Percentiles rank a stretch among this genome's conserved stretches.
These are phyloP conservation scores for Helicocarpus griseus DNA, from an alignment of 2,329 filamentous ascomycete species.

Conservation along the genomic window DNA sequence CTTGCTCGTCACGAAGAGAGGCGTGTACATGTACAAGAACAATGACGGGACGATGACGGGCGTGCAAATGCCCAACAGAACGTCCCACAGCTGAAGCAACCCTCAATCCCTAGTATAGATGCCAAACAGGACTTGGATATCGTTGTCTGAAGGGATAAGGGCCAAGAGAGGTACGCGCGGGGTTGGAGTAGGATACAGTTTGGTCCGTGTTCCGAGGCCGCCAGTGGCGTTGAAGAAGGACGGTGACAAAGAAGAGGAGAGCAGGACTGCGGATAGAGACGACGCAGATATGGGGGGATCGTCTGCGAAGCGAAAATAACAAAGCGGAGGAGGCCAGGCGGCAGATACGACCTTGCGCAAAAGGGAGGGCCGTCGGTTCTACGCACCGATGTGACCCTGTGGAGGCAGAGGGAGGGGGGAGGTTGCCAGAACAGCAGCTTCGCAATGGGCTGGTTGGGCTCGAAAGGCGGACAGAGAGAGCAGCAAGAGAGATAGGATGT, in stretches of 20 bases:
- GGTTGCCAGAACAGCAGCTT: background rate
- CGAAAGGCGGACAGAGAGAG: background rate
- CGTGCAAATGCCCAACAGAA: background rate
- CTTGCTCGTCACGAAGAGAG: background rate
- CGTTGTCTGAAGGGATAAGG: background rate
- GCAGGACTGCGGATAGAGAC: background rate
- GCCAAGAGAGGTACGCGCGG: background rate
- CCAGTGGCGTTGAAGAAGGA: background rate
- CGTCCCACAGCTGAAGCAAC: background rate
- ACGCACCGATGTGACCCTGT: conserved; percentile 13
- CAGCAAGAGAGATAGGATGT: background rate
- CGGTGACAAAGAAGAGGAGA: background rate
- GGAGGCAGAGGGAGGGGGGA: conserved; percentile 6
- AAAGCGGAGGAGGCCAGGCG: conserved; percentile 3
- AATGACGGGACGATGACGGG: background rate
- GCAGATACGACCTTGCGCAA: conserved; percentile 12
- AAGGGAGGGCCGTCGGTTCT: conserved; percentile 6
- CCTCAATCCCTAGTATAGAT: background rate
- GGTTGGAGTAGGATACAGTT: background rate
- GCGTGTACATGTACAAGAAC: background rate
- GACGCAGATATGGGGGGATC: background rate
- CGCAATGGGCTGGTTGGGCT: background rate
- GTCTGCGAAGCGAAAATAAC: background rate
- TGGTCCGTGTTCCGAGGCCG: background rate
- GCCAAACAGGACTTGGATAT: background rate